These are phyloP conservation scores for Isabelozyma heimii DNA, from an alignment of 805 yeast species.

Conservation along the genomic window DNA sequence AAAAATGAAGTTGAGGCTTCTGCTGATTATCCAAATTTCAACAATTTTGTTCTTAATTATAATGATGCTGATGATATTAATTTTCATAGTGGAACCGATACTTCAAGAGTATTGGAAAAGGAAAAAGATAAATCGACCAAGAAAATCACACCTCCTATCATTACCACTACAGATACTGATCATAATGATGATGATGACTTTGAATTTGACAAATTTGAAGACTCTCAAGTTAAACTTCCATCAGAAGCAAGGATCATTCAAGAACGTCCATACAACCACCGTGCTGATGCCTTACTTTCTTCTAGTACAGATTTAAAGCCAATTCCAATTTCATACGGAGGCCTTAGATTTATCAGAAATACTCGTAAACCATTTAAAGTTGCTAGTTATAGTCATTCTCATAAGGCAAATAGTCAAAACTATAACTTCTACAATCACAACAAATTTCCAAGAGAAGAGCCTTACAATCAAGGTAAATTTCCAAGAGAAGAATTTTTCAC, in stretches of 20 bases:
- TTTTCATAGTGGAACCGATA: background rate
- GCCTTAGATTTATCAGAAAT: constrained; percentile 31
- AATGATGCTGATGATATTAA: background rate
- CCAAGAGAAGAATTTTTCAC: constrained; percentile 75
- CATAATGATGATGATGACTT: background rate
- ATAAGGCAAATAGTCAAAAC: constrained; percentile 9
- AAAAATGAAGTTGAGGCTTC: constrained; percentile 8
- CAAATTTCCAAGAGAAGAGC: constrained; percentile 63
- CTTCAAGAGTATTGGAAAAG: background rate
- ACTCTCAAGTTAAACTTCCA: background rate
- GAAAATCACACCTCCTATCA: background rate
- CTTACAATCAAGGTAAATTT: constrained; percentile 56
- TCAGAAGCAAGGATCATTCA: background rate
- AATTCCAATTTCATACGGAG: constrained; percentile 32
- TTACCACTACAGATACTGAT: constrained; percentile 2
- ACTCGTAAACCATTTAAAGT: constrained; percentile 62
- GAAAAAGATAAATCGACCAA: background rate
- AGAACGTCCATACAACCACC: constrained; percentile 30
- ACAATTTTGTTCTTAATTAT: background rate
- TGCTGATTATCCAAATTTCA: constrained; percentile 2
- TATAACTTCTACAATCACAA: constrained; percentile 7
- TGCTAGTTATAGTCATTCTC: constrained; percentile 50
- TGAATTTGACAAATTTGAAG: background rate
- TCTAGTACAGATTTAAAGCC: constrained; percentile 36
- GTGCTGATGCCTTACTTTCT: constrained; percentile 44